Evolutionary conservation across 129 eudicot genomes (phyloP).

Genomic region (Kitagawia praeruptora): DNA sequence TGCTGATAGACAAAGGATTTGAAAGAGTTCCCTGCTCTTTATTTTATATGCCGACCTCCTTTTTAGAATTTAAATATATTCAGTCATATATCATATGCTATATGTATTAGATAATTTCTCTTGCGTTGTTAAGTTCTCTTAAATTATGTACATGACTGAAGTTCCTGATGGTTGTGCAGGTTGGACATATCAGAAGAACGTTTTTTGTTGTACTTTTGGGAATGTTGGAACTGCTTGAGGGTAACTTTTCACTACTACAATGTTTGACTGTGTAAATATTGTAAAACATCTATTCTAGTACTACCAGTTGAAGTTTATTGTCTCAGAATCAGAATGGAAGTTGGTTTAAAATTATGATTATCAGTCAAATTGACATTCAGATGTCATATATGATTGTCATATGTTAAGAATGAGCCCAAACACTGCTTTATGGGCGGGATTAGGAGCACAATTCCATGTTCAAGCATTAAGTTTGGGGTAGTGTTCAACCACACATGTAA

Average conservation of each 20-base stretch:
- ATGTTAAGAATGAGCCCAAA: neutral
- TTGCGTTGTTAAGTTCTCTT: neutral
- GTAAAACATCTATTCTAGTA: neutral
- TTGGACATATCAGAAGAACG: slow-evolving; percentile 64
- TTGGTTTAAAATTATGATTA: neutral
- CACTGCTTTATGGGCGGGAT: neutral
- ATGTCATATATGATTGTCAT: neutral
- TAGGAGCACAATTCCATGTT: neutral
- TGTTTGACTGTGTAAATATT: neutral
- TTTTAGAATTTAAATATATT: neutral
- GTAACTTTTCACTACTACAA: slow-evolving; percentile 18
- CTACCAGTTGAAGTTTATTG: neutral
- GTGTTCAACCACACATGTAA: neutral
- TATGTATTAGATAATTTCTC: neutral
- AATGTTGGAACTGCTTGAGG: slow-evolving; percentile 70
- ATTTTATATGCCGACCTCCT: neutral
- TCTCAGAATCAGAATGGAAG: neutral
- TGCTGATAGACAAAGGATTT: neutral
- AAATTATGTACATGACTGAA: slow-evolving; percentile 7
- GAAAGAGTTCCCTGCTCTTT: neutral
- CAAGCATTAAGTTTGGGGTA: neutral
- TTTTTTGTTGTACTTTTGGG: slow-evolving; percentile 73
- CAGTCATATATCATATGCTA: neutral
- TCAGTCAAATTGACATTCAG: neutral
- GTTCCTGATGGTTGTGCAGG: slow-evolving; percentile 31